Percentiles rank a stretch among this genome's conserved stretches.
phyloP scores from a whole-genome alignment of 306 rosid genomes.

The Medicago arabica region DNA sequence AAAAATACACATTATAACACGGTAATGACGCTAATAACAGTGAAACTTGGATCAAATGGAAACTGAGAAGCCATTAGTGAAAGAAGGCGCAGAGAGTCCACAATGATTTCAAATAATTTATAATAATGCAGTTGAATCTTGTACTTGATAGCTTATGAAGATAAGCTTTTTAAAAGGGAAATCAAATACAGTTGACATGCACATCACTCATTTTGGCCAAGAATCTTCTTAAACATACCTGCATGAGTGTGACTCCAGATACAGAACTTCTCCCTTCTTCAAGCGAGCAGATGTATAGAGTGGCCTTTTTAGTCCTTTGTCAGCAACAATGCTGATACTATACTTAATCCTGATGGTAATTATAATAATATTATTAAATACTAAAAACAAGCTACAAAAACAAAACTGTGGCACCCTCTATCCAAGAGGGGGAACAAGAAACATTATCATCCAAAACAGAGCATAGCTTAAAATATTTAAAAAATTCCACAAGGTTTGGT shows the following conservation, averaged over 20 bases:
- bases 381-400: slow-evolving; percentile 21
- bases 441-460: slow-evolving; percentile 13
- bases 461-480: slow-evolving; percentile 15
- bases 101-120: slow-evolving; percentile 26
- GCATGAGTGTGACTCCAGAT: slow-evolving; percentile 84
- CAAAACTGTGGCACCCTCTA: slow-evolving; percentile 12
- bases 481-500: slow-evolving; percentile 17
- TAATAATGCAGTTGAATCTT: slow-evolving; percentile 10
- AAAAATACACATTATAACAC: background rate
- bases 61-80: slow-evolving; percentile 14
- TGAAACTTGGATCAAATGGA: slow-evolving; percentile 22
- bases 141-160: slow-evolving; percentile 7
- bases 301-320: slow-evolving; percentile 91
- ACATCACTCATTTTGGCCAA: slow-evolving; percentile 33
- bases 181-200: slow-evolving; percentile 9
- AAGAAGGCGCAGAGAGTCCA: slow-evolving; percentile 8
- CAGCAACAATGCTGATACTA: slow-evolving; percentile 97
- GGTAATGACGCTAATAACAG: background rate
- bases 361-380: slow-evolving; percentile 25
- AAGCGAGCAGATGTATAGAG: slow-evolving; percentile 90
- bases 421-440: slow-evolving; percentile 1
- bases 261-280: slow-evolving; percentile 97
- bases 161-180: background rate
- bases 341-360: slow-evolving; percentile 80
- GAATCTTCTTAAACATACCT: slow-evolving; percentile 59